phyloP scores from a whole-genome alignment of 306 rosid genomes.

The Prunus mongolica region DNA sequence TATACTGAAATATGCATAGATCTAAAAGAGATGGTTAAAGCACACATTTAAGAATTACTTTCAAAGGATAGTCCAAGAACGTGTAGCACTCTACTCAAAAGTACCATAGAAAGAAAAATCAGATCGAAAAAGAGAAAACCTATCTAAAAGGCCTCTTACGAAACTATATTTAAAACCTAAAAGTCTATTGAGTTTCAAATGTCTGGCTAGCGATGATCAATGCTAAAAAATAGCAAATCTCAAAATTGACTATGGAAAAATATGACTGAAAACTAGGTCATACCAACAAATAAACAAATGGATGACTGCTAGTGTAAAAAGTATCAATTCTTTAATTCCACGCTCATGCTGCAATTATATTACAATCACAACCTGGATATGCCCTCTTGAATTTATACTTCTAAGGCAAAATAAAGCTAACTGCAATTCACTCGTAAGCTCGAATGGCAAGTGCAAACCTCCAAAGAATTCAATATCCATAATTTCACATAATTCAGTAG shows the following conservation, averaged over 20 bases:
- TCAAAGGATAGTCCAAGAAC: background rate
- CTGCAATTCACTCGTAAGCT: background rate
- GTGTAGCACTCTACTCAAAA: background rate
- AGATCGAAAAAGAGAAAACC: no score
- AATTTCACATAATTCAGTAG: background rate
- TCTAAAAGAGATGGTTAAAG: background rate
- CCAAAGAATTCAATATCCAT: background rate
- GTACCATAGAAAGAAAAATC: background rate
- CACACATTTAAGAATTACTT: background rate
- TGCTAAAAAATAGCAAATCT: background rate
- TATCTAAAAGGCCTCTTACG: background rate
- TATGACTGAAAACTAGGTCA: background rate
- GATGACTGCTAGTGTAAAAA: background rate
- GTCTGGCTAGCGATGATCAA: background rate
- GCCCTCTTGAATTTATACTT: no score
- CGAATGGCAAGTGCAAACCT: background rate
- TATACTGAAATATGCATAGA: background rate
- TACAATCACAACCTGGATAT: background rate
- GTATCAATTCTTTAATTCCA: background rate
- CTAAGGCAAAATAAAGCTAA: background rate
- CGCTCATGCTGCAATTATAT: background rate
- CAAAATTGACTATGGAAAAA: background rate
- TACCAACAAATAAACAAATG: no score
- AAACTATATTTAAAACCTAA: no score
- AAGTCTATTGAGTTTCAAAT: background rate